phyloP scores from a whole-genome alignment of 495 filamentous ascomycete species.

The Penicillium waksmanii region DNA sequence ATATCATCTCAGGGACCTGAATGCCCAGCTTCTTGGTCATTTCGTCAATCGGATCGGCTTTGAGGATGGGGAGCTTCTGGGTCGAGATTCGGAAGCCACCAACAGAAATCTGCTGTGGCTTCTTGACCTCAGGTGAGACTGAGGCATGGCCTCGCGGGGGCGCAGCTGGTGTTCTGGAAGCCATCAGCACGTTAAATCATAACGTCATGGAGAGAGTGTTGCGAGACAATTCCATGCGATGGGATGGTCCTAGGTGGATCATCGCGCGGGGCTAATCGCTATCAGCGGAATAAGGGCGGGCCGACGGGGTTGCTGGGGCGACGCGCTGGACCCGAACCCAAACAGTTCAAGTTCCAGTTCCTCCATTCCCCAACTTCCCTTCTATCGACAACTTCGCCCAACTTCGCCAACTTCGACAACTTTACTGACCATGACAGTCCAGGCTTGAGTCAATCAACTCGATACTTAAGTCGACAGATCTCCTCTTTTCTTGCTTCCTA shows the following conservation, averaged over 20 bases:
- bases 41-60: slow-evolving; percentile 84
- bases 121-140: slow-evolving; percentile 32
- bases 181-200: slow-evolving; percentile 21
- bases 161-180: slow-evolving; percentile 10
- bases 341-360: slow-evolving; percentile 36
- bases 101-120: slow-evolving; percentile 48
- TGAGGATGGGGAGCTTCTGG: slow-evolving; percentile 89
- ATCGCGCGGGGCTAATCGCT: slow-evolving; percentile 16
- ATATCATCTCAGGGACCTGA: slow-evolving; percentile 96
- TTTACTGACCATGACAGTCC: slow-evolving; percentile 15
- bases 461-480: background rate
- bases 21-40: slow-evolving; percentile 80
- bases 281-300: slow-evolving; percentile 45
- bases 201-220: slow-evolving; percentile 11
- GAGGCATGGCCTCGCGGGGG: slow-evolving; percentile 21
- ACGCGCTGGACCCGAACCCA: slow-evolving; percentile 27
- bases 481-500: background rate
- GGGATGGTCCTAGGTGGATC: slow-evolving; percentile 11
- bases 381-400: slow-evolving; percentile 6
- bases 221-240: slow-evolving; percentile 2
- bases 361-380: slow-evolving; percentile 17
- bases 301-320: slow-evolving; percentile 46
- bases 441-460: slow-evolving; percentile 2
- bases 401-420: slow-evolving; percentile 11
- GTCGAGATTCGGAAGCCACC: slow-evolving; percentile 72